Percentiles rank a stretch among this genome's conserved stretches.
Evolutionary conservation across 2,329 filamentous ascomycete genomes (phyloP).

Genomic region (Calcarisporium arbuscula): DNA sequence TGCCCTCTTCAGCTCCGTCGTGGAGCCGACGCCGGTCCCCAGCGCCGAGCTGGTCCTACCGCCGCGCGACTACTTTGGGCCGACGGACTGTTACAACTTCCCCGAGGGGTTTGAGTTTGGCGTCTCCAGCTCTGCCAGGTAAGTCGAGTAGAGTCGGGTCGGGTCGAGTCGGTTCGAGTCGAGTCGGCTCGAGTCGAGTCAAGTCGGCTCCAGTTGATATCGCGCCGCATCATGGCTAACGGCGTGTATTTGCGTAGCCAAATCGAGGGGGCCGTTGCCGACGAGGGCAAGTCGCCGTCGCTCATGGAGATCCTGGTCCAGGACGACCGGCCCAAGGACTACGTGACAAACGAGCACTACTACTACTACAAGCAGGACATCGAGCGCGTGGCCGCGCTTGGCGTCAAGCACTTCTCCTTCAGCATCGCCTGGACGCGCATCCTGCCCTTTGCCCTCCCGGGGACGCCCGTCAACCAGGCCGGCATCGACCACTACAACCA

Average conservation of each 20-base stretch:
- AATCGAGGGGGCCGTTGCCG: slow-evolving; percentile 38
- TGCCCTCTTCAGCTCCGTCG: slow-evolving; percentile 37
- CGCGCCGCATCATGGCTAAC: no score
- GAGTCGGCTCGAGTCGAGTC: no score
- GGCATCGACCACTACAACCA: slow-evolving; percentile 49
- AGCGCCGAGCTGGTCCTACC: slow-evolving; percentile 49
- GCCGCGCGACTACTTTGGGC: slow-evolving; percentile 43
- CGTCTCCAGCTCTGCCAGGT: slow-evolving; percentile 39
- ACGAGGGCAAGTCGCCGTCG: slow-evolving; percentile 36
- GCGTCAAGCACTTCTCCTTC: slow-evolving; percentile 45
- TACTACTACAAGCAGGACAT: slow-evolving; percentile 53
- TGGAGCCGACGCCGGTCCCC: slow-evolving; percentile 47
- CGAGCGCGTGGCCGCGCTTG: slow-evolving; percentile 43
- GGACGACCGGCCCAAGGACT: slow-evolving; percentile 19
- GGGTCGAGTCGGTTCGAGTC: no score
- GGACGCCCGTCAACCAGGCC: slow-evolving; percentile 44
- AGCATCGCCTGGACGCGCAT: slow-evolving; percentile 47
- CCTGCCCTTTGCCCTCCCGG: slow-evolving; percentile 42
- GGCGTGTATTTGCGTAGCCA: no score
- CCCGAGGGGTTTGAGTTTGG: slow-evolving; percentile 40
- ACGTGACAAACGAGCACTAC: slow-evolving; percentile 43
- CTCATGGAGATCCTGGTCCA: slow-evolving; percentile 34
- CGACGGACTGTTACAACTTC: slow-evolving; percentile 42
- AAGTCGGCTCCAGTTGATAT: no score
- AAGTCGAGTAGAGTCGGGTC: no score